Conservation (phyloP, 2,329 filamentous ascomycete species). For the Gaeumannomyces tritici region DNA sequence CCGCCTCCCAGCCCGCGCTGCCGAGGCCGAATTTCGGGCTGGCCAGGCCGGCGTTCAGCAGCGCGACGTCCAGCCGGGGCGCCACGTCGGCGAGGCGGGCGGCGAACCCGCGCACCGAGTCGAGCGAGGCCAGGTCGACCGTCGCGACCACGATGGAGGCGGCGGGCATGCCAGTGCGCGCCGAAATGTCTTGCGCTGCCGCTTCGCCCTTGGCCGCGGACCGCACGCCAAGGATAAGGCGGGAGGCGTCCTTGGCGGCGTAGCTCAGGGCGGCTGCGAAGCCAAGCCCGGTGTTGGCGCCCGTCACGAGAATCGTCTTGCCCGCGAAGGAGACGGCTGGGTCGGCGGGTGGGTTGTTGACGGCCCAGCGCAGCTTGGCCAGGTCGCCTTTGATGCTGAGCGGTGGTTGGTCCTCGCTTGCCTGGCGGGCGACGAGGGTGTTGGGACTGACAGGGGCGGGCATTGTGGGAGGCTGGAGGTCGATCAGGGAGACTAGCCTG, state of each 20-base stretch:
- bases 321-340: constrained; percentile 7
- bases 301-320: constrained; percentile 26
- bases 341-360: constrained; percentile 1
- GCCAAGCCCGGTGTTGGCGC: constrained; percentile 29
- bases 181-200: constrained; percentile 22
- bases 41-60: constrained; percentile 6
- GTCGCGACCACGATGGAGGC: neutral
- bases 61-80: constrained; percentile 1
- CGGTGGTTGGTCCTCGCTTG: neutral
- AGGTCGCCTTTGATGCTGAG: neutral
- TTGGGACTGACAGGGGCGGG: neutral
- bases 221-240: constrained; percentile 27
- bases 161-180: neutral
- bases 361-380: neutral
- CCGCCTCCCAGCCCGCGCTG: constrained; percentile 26
- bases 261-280: constrained; percentile 25
- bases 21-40: neutral
- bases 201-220: constrained; percentile 27
- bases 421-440: neutral
- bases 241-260: constrained; percentile 17
- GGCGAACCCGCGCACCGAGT: constrained; percentile 8
- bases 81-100: neutral
- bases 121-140: neutral
- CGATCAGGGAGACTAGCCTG: no score
- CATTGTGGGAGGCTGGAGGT: neutral